Evolutionary conservation across 805 yeast genomes (phyloP).

Genomic region (Starmera amethionina): DNA sequence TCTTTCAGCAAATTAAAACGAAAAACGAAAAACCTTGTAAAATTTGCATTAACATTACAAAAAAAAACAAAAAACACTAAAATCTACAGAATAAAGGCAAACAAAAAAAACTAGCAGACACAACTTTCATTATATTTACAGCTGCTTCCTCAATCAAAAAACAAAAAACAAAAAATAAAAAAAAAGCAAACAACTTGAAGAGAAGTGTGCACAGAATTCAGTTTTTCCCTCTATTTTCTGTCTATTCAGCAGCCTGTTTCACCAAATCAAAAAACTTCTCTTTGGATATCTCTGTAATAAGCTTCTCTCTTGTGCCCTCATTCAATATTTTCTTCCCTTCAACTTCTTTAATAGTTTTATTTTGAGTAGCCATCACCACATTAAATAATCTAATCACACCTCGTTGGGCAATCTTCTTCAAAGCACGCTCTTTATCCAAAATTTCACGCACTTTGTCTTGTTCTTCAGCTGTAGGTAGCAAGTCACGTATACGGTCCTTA

Average conservation of each 20-base stretch:
- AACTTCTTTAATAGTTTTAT: constrained; percentile 42
- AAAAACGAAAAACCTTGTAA: no score
- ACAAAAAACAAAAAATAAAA: no score
- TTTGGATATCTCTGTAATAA: constrained; percentile 73
- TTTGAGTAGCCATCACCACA: constrained; percentile 75
- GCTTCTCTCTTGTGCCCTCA: constrained; percentile 40
- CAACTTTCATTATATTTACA: no score
- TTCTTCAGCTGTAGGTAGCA: constrained; percentile 56
- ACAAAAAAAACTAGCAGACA: no score
- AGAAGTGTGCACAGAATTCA: no score
- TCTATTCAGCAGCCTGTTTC: constrained; percentile 55
- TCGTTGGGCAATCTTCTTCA: constrained; percentile 75
- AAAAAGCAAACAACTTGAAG: no score
- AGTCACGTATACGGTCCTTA: constrained; percentile 54
- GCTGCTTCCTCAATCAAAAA: no score
- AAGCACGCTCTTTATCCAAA: constrained; percentile 55
- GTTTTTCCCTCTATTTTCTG: no score
- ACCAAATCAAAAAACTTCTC: constrained; percentile 86
- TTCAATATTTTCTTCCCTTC: constrained; percentile 32
- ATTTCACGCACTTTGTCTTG: constrained; percentile 36
- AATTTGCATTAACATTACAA: no score
- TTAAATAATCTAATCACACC: constrained; percentile 83
- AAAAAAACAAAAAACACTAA: no score
- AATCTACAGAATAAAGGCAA: no score
- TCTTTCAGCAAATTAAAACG: no score